Evolutionary conservation across 768 basidiomycete species (phyloP).

Genomic region (Floccularia luteovirens): DNA sequence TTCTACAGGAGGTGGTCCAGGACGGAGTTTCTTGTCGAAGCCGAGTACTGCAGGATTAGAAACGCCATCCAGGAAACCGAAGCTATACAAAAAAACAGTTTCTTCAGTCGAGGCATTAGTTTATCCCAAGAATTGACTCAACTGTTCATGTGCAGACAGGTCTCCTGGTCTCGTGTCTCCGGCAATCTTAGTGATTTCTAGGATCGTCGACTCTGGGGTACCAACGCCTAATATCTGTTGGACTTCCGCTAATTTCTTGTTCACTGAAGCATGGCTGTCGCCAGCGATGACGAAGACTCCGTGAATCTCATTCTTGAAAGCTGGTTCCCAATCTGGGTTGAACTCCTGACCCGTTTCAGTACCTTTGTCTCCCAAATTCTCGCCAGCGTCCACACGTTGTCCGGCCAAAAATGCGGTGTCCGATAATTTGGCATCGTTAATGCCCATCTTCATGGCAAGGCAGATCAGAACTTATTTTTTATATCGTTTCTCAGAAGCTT

Average conservation of each 20-base stretch:
- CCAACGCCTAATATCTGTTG: slow-evolving; percentile 26
- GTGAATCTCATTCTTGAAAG: slow-evolving; percentile 38
- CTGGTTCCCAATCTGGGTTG: slow-evolving; percentile 38
- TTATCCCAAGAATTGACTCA: slow-evolving; percentile 16
- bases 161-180: slow-evolving; percentile 39
- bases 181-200: slow-evolving; percentile 24
- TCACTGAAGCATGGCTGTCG: slow-evolving; percentile 27
- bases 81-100: slow-evolving; percentile 18
- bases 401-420: too few species aligned
- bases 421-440: too few species aligned
- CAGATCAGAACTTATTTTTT: too few species aligned
- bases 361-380: too few species aligned
- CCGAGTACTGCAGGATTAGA: slow-evolving; percentile 40
- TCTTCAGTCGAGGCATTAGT: not conserved
- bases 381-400: slow-evolving; percentile 26
- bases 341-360: too few species aligned
- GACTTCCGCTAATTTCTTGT: slow-evolving; percentile 24
- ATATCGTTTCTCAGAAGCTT: too few species aligned
- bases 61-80: slow-evolving; percentile 46
- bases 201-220: slow-evolving; percentile 22
- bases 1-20: slow-evolving; percentile 28
- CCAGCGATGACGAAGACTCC: slow-evolving; percentile 44
- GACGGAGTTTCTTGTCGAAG: slow-evolving; percentile 24
- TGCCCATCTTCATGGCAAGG: too few species aligned
- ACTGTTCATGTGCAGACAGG: slow-evolving; percentile 38